Evolutionary conservation across 148 eudicot species (phyloP).

Genomic region (Nyssa sinensis): DNA sequence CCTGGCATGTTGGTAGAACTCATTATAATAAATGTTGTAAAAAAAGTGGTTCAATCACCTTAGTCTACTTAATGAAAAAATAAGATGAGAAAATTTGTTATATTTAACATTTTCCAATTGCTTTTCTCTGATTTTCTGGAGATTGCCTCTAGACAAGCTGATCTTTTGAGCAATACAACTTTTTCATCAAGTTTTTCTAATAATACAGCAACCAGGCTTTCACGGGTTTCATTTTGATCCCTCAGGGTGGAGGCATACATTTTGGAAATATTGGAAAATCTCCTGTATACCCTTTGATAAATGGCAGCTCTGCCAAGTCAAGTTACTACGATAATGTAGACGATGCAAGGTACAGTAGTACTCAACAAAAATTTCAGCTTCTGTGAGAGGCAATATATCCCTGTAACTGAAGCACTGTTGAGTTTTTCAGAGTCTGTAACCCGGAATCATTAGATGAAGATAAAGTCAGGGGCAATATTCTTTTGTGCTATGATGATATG

Average conservation of each 20-base stretch:
- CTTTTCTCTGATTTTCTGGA: no score
- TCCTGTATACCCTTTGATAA: slow-evolving; percentile 51
- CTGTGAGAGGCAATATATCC: not conserved
- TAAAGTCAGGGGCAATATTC: slow-evolving; percentile 52
- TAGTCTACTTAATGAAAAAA: no score
- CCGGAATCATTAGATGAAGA: slow-evolving; percentile 37
- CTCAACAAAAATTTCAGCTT: not conserved
- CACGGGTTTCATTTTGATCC: not conserved
- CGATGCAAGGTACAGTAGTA: slow-evolving; percentile 34
- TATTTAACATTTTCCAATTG: no score
- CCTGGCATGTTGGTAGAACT: no score
- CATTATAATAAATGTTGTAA: no score
- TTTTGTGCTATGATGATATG: slow-evolving; percentile 43
- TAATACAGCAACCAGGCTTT: no score
- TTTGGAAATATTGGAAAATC: slow-evolving; percentile 39
- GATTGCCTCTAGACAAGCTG: no score
- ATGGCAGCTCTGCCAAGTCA: slow-evolving; percentile 34
- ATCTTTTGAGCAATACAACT: no score
- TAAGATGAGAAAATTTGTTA: no score
- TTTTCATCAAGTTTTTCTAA: no score
- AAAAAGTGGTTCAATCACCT: no score
- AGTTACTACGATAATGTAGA: slow-evolving; percentile 13
- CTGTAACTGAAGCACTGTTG: not conserved
- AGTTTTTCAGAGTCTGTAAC: slow-evolving; percentile 45
- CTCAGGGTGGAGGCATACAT: slow-evolving; percentile 68